Percentiles rank a stretch among this genome's conserved stretches.
These are phyloP conservation scores for Rhizopogon roseolus DNA, from an alignment of 768 basidiomycete genomes.

Conservation along the genomic window DNA sequence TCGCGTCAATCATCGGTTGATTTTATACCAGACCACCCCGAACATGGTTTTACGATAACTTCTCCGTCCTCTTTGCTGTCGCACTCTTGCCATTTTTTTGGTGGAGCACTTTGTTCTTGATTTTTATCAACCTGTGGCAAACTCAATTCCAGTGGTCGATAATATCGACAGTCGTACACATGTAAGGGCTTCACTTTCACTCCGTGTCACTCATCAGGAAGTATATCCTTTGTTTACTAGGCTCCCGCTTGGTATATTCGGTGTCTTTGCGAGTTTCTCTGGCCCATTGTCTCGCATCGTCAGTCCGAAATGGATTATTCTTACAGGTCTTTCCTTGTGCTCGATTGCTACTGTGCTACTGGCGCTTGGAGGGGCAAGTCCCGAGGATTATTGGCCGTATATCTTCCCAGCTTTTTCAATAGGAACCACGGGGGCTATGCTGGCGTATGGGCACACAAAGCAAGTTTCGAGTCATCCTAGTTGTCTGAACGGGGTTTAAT, in stretches of 20 bases:
- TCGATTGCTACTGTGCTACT: slow-evolving; percentile 36
- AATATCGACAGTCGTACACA: slow-evolving; percentile 34
- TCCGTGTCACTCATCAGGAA: slow-evolving; percentile 3
- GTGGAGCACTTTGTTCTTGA: slow-evolving; percentile 31
- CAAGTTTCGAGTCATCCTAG: slow-evolving; percentile 19
- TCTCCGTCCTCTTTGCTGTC: slow-evolving; percentile 32
- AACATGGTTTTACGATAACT: slow-evolving; percentile 39
- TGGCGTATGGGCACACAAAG: slow-evolving; percentile 46
- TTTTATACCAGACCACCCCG: slow-evolving; percentile 30
- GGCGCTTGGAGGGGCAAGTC: slow-evolving; percentile 34
- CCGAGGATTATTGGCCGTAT: slow-evolving; percentile 40
- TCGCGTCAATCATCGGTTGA: neutral
- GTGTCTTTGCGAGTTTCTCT: slow-evolving; percentile 32
- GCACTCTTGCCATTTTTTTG: slow-evolving; percentile 39
- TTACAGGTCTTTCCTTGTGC: slow-evolving; percentile 34
- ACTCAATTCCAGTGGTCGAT: slow-evolving; percentile 37
- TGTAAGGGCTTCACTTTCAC: slow-evolving; percentile 21
- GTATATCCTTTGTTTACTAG: slow-evolving; percentile 18
- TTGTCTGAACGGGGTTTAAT: neutral
- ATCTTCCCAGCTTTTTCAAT: slow-evolving; percentile 47
- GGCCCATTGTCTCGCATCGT: slow-evolving; percentile 34
- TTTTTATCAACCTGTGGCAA: slow-evolving; percentile 37
- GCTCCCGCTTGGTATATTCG: slow-evolving; percentile 37
- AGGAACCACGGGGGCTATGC: slow-evolving; percentile 41
- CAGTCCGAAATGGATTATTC: slow-evolving; percentile 41